Base-by-base conservation (phyloP, 768 basidiomycete genomes). In the Pleurotus tuber-regium region DNA sequence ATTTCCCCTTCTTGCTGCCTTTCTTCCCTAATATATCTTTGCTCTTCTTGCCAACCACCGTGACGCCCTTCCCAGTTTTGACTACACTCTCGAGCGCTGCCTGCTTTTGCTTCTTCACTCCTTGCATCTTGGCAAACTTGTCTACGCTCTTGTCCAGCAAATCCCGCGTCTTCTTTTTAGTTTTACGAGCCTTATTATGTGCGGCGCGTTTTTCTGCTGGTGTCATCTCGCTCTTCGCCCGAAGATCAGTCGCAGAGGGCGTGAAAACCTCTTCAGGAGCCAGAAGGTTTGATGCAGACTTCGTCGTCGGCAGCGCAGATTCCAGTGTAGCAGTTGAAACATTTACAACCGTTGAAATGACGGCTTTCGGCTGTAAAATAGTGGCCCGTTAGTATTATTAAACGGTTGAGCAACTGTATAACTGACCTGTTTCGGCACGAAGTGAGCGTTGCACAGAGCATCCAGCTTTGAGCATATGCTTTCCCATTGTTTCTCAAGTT, bases 261-360 rank as follows among this genome's bases (percentile, higher is more conserved):
- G 85, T 73, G 59, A 88, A 87, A 11, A 98, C 72, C 68, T 99
- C 97, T 65, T 98, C 93, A 1, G 97, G 97, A 0, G 97, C 92
- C 36, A 99, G 79, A 76, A 93, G 87, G 0, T 83, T 86, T 2
- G 86, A 75, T 0, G 79, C 71, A 0, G 92, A 85, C 59, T 84
- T 82, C 7, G 84, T 78, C 0, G 91, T 89, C 0, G 96, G 97
- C 4, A 99, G 75, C 0, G 95, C 92, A 1, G 93, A 93, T 67
- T 98, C 97, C 57, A 98, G 67, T 2, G 84, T 78, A 21, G 92
- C 79, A 1, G 89, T 85, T 0, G 95, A 80, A 4, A 89, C 73
- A 61, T 98, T 93, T 10, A 87, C 75, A 28, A 98, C 68, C 0
- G 92, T 90, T 1, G 87, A 83, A 60, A 99, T 98, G 0, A 75